Conservation (phyloP, 2,329 filamentous ascomycete species). For the Thielaviopsis ethacetica region DNA sequence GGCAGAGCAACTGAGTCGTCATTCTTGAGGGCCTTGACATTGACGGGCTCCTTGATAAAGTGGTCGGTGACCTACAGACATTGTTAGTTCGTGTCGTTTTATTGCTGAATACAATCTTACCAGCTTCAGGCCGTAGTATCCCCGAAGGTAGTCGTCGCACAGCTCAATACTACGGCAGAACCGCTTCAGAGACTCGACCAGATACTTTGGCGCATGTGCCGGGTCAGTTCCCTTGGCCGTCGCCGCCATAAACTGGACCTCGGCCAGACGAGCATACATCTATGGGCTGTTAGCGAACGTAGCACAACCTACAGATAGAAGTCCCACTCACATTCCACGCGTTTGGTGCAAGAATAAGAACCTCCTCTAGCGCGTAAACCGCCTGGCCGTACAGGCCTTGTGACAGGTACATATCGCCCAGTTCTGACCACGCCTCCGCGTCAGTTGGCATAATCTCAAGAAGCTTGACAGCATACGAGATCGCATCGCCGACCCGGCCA, state of each 20-base stretch:
- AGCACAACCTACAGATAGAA: not conserved
- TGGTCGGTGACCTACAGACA: slow-evolving; percentile 30
- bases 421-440: slow-evolving; percentile 82
- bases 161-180: slow-evolving; percentile 87
- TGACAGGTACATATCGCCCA: slow-evolving; percentile 70
- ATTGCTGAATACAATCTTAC: slow-evolving; percentile 26
- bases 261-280: slow-evolving; percentile 77
- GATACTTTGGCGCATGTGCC: slow-evolving; percentile 25
- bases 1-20: slow-evolving; percentile 37
- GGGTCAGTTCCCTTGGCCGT: slow-evolving; percentile 20
- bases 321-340: slow-evolving; percentile 72
- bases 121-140: slow-evolving; percentile 80
- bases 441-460: slow-evolving; percentile 78
- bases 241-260: slow-evolving; percentile 59
- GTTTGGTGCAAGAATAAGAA: slow-evolving; percentile 71
- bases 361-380: slow-evolving; percentile 79
- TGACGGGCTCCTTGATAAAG: slow-evolving; percentile 27
- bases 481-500: slow-evolving; percentile 54
- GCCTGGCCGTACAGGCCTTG: slow-evolving; percentile 70
- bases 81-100: not conserved
- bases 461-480: slow-evolving; percentile 54
- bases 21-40: slow-evolving; percentile 29
- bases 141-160: slow-evolving; percentile 81
- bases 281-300: slow-evolving; percentile 21
- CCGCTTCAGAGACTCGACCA: slow-evolving; percentile 62